These are phyloP conservation scores for Wickerhamomyces kurtzmanii DNA, from an alignment of 805 yeast species.

Conservation along the genomic window DNA sequence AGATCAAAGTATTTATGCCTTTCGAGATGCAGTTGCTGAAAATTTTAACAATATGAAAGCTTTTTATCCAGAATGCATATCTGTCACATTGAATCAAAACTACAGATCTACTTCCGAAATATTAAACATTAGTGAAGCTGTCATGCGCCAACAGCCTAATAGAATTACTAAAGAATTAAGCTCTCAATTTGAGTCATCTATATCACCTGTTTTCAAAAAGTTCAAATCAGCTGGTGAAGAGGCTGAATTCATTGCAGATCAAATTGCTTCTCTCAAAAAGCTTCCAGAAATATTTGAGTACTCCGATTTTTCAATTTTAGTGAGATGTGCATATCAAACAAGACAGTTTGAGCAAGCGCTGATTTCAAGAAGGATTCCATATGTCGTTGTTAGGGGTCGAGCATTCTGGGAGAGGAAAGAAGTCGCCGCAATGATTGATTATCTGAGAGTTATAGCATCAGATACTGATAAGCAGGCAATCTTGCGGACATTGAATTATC, in stretches of 20 bases:
- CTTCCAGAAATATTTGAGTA: slow-evolving; percentile 35
- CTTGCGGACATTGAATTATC: slow-evolving; percentile 45
- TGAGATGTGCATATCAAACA: slow-evolving; percentile 55
- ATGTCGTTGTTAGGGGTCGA: slow-evolving; percentile 58
- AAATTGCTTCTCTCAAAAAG: slow-evolving; percentile 36
- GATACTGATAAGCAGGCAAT: slow-evolving; percentile 53
- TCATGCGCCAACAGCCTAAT: slow-evolving; percentile 53
- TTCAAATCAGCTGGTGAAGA: slow-evolving; percentile 38
- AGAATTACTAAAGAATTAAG: slow-evolving; percentile 32
- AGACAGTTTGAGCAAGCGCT: slow-evolving; percentile 57
- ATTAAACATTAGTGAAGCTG: slow-evolving; percentile 47
- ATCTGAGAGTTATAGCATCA: slow-evolving; percentile 51
- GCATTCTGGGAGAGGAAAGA: slow-evolving; percentile 78
- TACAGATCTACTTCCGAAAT: slow-evolving; percentile 74
- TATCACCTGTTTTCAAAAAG: slow-evolving; percentile 36
- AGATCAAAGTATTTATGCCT: slow-evolving; percentile 89
- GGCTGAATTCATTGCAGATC: slow-evolving; percentile 46
- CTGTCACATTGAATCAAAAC: slow-evolving; percentile 49
- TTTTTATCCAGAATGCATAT: slow-evolving; percentile 22
- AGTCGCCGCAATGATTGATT: slow-evolving; percentile 50
- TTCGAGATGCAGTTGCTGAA: slow-evolving; percentile 65
- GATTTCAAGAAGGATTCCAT: slow-evolving; percentile 46
- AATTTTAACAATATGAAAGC: slow-evolving; percentile 53
- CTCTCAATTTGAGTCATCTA: slow-evolving; percentile 32
- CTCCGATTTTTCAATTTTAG: slow-evolving; percentile 64